phyloP scores from a whole-genome alignment of 2,329 filamentous ascomycete species.

The Purpureocillium takamizusanense region DNA sequence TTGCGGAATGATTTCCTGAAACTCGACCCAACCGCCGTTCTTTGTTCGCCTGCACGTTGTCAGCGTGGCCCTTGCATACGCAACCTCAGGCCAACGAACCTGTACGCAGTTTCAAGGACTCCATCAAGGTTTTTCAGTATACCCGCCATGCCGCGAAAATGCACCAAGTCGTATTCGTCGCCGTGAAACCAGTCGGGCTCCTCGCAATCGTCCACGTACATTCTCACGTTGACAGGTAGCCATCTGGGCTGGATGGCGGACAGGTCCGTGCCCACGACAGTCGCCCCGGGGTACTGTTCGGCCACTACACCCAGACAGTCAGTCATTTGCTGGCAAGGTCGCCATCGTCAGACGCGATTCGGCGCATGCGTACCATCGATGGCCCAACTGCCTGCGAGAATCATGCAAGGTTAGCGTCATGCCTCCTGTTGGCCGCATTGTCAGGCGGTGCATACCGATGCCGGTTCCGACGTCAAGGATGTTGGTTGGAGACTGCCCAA shows the following conservation, averaged over 20 bases:
- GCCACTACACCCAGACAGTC: conserved; percentile 20
- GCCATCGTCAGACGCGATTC: neutral
- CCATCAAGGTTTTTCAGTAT: conserved; percentile 41
- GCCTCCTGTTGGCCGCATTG: too few species aligned
- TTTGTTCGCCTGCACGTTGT: conserved; percentile 23
- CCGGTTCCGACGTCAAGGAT: conserved; percentile 42
- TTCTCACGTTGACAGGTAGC: conserved; percentile 51
- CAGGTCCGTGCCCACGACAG: conserved; percentile 31
- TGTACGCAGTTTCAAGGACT: conserved; percentile 30
- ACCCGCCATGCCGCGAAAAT: conserved; percentile 38
- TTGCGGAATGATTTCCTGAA: conserved; percentile 34
- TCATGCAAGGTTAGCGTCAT: neutral
- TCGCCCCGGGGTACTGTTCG: conserved; percentile 30
- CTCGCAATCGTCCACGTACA: conserved; percentile 53
- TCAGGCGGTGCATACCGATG: conserved; percentile 23
- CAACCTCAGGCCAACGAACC: conserved; percentile 12
- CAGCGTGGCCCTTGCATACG: neutral
- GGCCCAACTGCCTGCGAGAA: conserved; percentile 38
- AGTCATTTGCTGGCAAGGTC: conserved; percentile 2
- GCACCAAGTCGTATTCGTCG: conserved; percentile 46
- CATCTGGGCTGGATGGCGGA: conserved; percentile 36
- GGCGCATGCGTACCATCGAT: conserved; percentile 29
- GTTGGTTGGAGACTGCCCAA: conserved; percentile 28
- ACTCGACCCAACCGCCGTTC: conserved; percentile 43
- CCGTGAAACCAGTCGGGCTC: conserved; percentile 47